Base-by-base conservation (phyloP, 129 eudicot species). In the Flaveria linearis region DNA sequence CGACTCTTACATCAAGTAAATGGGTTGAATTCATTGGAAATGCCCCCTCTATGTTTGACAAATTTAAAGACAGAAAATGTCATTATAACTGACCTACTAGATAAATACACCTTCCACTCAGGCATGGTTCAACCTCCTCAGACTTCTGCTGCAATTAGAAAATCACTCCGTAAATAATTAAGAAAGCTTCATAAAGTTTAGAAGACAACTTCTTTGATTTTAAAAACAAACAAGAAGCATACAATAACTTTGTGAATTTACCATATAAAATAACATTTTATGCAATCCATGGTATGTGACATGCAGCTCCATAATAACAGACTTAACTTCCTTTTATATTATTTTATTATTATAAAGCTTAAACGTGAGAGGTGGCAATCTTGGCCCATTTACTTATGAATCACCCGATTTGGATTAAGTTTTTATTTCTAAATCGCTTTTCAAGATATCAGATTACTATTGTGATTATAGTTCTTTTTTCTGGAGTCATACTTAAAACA, bases 21-120 rank as follows among this genome's bases (percentile, higher is more conserved):
- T 7, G 46, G 45, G 46, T 33, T 33, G 20, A 63, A 28, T 63
- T 6, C 46, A 18, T 63, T 63, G 22, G 7, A 63, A 28, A 41
- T 9, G 6, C 10, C 60, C 5, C 60, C 60, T 52, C 60, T 52
- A 45, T 0, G 2, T 3, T 47, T 62, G 57, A 11, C 18, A 58
- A 18, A 64, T 10, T 45, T 16, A 45, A 81, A 77, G 49, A 72
- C 41, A 50, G 36, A 55, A 60, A 55, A 70, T 70, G 53, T 18
- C 41, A 62, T 33, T 62, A 69, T 78, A 71, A 91, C 97, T 84
- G 26, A 94, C 99, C 99, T 57, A 94, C 93, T 82, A 94, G 96
- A 83, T 87, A 94, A 51, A 94, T 83, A 76, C 97, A 94, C 56
- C 93, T 84, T 78, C 97, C 98, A 58, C 80, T 71, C 75, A 91